Base-by-base conservation (phyloP, 2,329 filamentous ascomycete species). In the Cladosporium colombiae region DNA sequence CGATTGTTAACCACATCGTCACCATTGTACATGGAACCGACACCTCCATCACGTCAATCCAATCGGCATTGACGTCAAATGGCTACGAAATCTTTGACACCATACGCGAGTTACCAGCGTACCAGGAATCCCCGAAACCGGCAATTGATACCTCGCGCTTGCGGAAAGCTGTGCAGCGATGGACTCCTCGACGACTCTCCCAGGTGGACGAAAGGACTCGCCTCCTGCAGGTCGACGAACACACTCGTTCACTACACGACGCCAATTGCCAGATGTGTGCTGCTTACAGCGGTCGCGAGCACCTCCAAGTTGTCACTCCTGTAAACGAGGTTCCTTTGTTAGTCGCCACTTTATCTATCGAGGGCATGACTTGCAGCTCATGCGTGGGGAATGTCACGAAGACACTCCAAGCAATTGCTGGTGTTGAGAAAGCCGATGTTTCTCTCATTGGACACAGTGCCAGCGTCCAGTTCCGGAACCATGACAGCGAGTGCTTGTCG, bases 221-320 rank as follows among this genome's bases (percentile, higher is more conserved):
- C 11, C 27, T 61, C 5, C 6, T 55, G 6, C 44, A 50, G 31
- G 57, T 66, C 14, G 66, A 67, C 49, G 62, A 62, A 23, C 23
- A 58, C 1, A 49, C 58, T 2, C 63, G 66, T 16, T 37, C 55
- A 21, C 46, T 50, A 5, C 66, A 67, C 49, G 57, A 93, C 77
- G 82, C 92, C 21, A 90, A 92, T 78, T 92, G 90, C 79, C 88
- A 89, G 18, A 90, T 89, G 67, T 93, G 90, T 76, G 87, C 91
- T 58, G 84, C 86, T 44, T 82, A 84, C 70, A 91, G 92, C 73
- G 83, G 87, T 73, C 64, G 44, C 3, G 62, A 35, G 27, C 25
- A 40, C 11, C 21, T 65, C 6, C 27, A 50, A 25, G 18, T 44
- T 31, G 49, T 58, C n/a, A 46, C 40, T 21, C 29, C 31, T 8